Base-by-base conservation (phyloP, 169 alveolate species). In the Cyclospora cayetanensis region DNA sequence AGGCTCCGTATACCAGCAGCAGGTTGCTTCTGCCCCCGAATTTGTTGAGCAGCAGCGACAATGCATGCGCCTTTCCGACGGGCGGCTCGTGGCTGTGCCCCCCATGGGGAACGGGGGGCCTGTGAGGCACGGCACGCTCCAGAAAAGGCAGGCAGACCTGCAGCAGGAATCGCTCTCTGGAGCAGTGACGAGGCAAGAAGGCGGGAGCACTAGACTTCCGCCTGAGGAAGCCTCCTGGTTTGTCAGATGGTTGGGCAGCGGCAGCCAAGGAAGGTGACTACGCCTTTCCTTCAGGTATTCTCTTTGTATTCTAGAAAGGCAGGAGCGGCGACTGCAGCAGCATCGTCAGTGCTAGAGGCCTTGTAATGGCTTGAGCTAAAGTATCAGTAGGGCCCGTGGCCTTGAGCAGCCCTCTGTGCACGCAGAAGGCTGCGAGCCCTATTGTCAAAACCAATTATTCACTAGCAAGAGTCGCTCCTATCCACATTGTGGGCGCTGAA, bases 21-120 rank as follows among this genome's bases (percentile, higher is more conserved):
- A 80, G 53, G 46, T 31, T 34, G 55, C 89, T 12, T 74, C 89
- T 4, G 76, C 29, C 11, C 39, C n/a, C 34, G 89, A 80, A 2
- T 18, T 31, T 7, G 53, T 46, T 52, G 89, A 80, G 52, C 89
- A 80, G 89, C 89, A 80, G 89, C 89, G 74, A n/a, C 89, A 50
- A 22, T 80, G 76, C 41, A 52, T 80, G 35, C 74, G 72, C 3
- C 55, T 80, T 7, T 12, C 74, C 5, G 89, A 52, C 53, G 89
- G 89, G 74, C 89, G 89, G 5, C 89, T 80, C 11, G 53, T 80
- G 20, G 66, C 66, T 25, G 74, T 52, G 42, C 76, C 89, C 76
- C 89, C 89, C 50, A 50, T 52, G 20, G 74, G 89, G 89, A 53
- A 34, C 22, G 41, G 46, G 29, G 52, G 89, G 39, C 89, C 76